Evolutionary conservation across 2,329 filamentous ascomycete genomes (phyloP), one percentile per base, ranked within the genome.

Genomic region (Cladophialophora bantiana): DNA sequence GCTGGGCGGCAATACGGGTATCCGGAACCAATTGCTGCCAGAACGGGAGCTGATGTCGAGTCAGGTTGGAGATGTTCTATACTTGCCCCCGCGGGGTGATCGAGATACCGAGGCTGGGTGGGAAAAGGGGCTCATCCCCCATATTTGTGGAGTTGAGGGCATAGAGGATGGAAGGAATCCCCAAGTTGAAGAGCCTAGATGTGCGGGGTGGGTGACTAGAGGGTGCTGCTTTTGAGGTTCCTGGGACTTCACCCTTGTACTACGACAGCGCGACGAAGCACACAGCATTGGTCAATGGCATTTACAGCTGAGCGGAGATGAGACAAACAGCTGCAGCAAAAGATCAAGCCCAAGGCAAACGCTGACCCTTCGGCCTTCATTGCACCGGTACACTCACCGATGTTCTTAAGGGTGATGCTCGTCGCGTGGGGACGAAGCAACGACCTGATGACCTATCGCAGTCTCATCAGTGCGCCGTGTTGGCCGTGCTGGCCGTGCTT

Each of bases 91-190:
- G 48, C 48, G 59, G 59, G 59, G 59, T 38, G 52, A 53, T 34
- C 10, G 32, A 18, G 48, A 40, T 53, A 61, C 59, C 59, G 59
- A 61, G 59, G 59, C 59, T 61, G 59, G 45, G 45, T 61, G 59
- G 59, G 45, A 61, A 53, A 53, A 54, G 59, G 45, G 59, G 48
- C 48, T 38, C n/a, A 20, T 53, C 59, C 59, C 59, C 59, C 59
- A 61, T 61, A n/a, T 54, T 52, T 61, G 57, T 13, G 57, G 57
- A 55, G 32, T 10, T 18, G 31, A 34, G 15, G 31, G 53, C 26
- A 26, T 26, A 26, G 26, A 26, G 26, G 26, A n/a, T 26, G 26
- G 26, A 26, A 2, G 26, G 26, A 26, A 2, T 26, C 26, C 26
- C 26, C 26, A 26, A 26, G 26, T 26, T 26, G 26, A 26, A 26